A percentile compares a stretch with the other conserved stretches of the same genome.
Evolutionary conservation across 2,329 filamentous ascomycete species (phyloP).

Genomic region (Claviceps cyperi): DNA sequence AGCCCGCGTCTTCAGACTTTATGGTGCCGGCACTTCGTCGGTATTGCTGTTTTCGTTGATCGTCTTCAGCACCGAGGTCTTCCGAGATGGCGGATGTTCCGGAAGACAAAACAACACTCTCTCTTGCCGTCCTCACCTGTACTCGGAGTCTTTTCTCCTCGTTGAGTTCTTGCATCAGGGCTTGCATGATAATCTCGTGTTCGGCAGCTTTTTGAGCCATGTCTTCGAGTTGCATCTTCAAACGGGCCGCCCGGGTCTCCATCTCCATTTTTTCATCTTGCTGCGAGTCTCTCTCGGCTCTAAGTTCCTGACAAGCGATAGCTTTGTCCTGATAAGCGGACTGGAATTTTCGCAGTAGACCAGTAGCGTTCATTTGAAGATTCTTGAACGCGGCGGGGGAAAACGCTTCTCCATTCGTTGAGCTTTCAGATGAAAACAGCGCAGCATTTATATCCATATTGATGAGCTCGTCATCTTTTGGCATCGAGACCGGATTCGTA

Average conservation of each 20-base stretch:
- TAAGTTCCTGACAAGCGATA: constrained; percentile 33
- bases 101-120: constrained; percentile 16
- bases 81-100: constrained; percentile 33
- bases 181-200: constrained; percentile 36
- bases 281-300: constrained; percentile 37
- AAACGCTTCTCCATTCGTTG: constrained; percentile 33
- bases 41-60: constrained; percentile 27
- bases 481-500: constrained; percentile 10
- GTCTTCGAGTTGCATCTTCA: constrained; percentile 45
- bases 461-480: constrained; percentile 37
- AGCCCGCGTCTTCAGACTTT: constrained; percentile 26
- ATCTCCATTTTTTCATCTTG: constrained; percentile 42
- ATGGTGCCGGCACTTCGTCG: constrained; percentile 29
- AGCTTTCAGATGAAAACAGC: constrained; percentile 33
- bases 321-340: constrained; percentile 41
- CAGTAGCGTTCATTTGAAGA: constrained; percentile 41
- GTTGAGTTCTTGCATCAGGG: constrained; percentile 34
- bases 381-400: constrained; percentile 47
- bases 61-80: constrained; percentile 39
- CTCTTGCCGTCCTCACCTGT: constrained; percentile 22
- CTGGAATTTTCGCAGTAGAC: constrained; percentile 42
- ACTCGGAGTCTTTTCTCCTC: constrained; percentile 33
- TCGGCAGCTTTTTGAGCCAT: constrained; percentile 39
- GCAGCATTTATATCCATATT: constrained; percentile 39
- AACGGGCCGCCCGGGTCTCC: constrained; percentile 34